Evolutionary conservation across 306 rosid species (phyloP), one percentile per base, ranked within the genome.

Genomic region (Rosa multiflora): DNA sequence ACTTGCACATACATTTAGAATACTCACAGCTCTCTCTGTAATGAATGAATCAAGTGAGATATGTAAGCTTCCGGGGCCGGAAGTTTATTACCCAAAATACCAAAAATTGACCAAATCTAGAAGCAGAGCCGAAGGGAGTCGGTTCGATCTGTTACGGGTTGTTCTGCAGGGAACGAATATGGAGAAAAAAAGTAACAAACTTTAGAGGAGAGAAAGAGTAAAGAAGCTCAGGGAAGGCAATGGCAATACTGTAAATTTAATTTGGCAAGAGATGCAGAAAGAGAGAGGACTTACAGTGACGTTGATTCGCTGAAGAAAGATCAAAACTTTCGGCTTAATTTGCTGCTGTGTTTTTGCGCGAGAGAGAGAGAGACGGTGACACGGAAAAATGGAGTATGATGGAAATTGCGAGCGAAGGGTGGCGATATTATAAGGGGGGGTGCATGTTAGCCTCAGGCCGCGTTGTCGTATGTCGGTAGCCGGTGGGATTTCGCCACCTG

Each of bases 391-490:
- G 37, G 10, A 18, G 48, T 46, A 75, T 53, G 11, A 77, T 20
- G 67, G 61, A 17, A 13, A 29, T 35, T 29, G 56, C 43, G 58
- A 39, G 63, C 10, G 17, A 10, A 3, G 18, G 9, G 44, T 4
- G 56, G 4, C 17, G 20, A 12, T 66, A 66, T 52, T 35, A 40
- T 46, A 67, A 8, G 52, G 64, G 69, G 37, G 3, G 69, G 92
- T 72, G 88, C 82, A 87, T 9, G 82, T 81, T 85, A 84, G 83
- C 26, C 64, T 78, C 21, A 80, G 85, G 44, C 85, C 79, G 47
- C 51, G 55, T 40, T 58, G 86, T 76, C 67, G 52, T 1, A 4
- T 86, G 97, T 90, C 94, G 94, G 97, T 90, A 78, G 72, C 86
- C 76, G 74, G 10, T 78, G 37, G 46, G 75, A 74, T 69, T 10